Percentiles rank a stretch among this genome's conserved stretches.
Conservation (phyloP, 495 filamentous ascomycete species). For the Lentithecium fluviatile region DNA sequence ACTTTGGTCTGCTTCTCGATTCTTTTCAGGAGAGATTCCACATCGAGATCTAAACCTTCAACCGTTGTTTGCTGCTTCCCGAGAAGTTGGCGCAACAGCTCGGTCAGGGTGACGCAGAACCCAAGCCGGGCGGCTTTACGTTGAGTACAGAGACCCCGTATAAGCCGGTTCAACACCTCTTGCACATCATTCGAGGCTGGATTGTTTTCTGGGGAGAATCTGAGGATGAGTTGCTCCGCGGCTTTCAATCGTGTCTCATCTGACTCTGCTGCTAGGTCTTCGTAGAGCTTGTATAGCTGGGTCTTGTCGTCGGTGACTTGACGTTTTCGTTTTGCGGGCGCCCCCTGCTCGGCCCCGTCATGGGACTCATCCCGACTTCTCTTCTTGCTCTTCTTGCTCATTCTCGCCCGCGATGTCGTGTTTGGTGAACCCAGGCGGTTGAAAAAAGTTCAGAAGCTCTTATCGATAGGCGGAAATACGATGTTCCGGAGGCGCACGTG, state of each 20-base stretch:
- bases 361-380: slow-evolving; percentile 18
- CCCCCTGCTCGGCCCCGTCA: slow-evolving; percentile 1
- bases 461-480: too few relatives aligned
- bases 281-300: slow-evolving; percentile 35
- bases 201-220: slow-evolving; percentile 38
- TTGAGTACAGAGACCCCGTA: slow-evolving; percentile 85
- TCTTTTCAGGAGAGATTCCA: slow-evolving; percentile 49
- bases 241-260: slow-evolving; percentile 44
- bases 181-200: slow-evolving; percentile 35
- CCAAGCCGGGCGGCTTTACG: slow-evolving; percentile 85
- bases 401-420: not conserved
- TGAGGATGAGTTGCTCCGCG: slow-evolving; percentile 44
- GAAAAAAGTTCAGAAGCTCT: not conserved
- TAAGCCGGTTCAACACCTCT: slow-evolving; percentile 58
- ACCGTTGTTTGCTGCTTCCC: slow-evolving; percentile 29
- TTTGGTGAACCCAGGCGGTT: not conserved
- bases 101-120: slow-evolving; percentile 87
- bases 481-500: too few relatives aligned
- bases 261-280: slow-evolving; percentile 45
- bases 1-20: slow-evolving; percentile 67
- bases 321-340: slow-evolving; percentile 28
- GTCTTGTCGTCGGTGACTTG: slow-evolving; percentile 35
- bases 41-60: slow-evolving; percentile 18
- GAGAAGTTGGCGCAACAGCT: slow-evolving; percentile 68
- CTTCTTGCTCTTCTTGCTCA: slow-evolving; percentile 29